Conservation (phyloP, 2,329 filamentous ascomycete species). For the Paraphoma chrysanthemicola region DNA sequence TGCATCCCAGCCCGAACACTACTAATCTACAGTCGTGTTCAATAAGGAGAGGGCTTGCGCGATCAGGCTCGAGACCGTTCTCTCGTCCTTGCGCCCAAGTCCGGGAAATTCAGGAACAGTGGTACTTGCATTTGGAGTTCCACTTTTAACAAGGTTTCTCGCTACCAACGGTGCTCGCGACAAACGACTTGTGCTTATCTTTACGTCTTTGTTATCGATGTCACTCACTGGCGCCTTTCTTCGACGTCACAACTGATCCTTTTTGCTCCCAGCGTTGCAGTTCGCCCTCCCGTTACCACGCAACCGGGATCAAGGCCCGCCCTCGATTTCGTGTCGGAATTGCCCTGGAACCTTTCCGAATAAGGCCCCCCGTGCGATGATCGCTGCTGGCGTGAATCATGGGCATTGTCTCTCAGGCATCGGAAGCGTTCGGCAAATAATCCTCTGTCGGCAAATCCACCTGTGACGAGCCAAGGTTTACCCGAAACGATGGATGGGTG, state of each 20-base stretch:
- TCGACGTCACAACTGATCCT: constrained; percentile 1
- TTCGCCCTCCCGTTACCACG: constrained; percentile 29
- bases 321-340: constrained; percentile 22
- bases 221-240: constrained; percentile 1
- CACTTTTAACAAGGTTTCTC: not conserved
- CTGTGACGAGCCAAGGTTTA: not conserved
- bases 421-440: constrained; percentile 1
- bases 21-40: not conserved
- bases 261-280: constrained; percentile 10
- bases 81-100: not conserved
- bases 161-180: constrained; percentile 1
- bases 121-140: not conserved
- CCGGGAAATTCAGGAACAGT: not conserved
- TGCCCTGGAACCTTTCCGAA: constrained; percentile 14
- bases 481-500: not conserved
- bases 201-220: not conserved
- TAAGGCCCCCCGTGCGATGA: constrained; percentile 16
- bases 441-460: constrained; percentile 5
- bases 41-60: not conserved
- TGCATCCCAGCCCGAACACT: constrained; percentile 12
- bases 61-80: not conserved
- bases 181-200: not conserved
- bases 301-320: constrained; percentile 28
- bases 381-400: constrained; percentile 17
- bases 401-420: constrained; percentile 1